Base-by-base conservation (phyloP, 2,329 filamentous ascomycete genomes). In the Alternaria sp. region DNA sequence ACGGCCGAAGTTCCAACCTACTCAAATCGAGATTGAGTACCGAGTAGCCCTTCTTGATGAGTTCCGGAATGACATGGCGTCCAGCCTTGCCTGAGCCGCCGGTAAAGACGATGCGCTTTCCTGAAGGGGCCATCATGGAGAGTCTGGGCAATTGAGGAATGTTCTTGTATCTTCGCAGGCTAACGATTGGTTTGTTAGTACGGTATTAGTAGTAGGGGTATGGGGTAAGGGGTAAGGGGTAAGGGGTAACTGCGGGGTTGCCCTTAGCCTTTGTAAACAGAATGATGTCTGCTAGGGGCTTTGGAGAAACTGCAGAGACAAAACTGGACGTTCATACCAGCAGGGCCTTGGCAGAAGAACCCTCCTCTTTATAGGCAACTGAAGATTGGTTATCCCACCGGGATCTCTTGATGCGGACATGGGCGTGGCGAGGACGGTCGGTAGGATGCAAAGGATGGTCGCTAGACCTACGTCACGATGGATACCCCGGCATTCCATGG, bases 11-110 rank as follows among this genome's bases (percentile, higher is more conserved):
- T 17, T 17, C 17, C 17, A 17, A 17, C 17, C 17, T 17, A 17
- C 17, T 71, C 4, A 86, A 77, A 65, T 86, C 85, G n/a, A 86
- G 72, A 59, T 87, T 87, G 28, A 86, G 78, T 33, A 86, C 78
- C 58, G 80, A 68, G 65, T 86, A 80, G 31, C 83, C 84, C 57
- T 79, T 74, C 9, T 79, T 75, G 29, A 85, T 71, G 17, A 87
- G 79, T 34, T 84, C 80, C 14, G 80, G 79, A 49, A 86, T 84
- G n/a, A 81, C 80, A 73, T 85, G 80, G 45, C 84, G 79, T 8
- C 84, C 84, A 17, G 83, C 84, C 72, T 77, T 77, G 28, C 73
- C 84, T 57, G 80, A 82, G 58, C 84, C 84, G 28, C 84, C 84
- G 0, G 74, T 76, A 53, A 76, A 76, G 52, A 76, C 72, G 44